Conservation (phyloP, 345 rosid species). For the Rhizophora apiculata region DNA sequence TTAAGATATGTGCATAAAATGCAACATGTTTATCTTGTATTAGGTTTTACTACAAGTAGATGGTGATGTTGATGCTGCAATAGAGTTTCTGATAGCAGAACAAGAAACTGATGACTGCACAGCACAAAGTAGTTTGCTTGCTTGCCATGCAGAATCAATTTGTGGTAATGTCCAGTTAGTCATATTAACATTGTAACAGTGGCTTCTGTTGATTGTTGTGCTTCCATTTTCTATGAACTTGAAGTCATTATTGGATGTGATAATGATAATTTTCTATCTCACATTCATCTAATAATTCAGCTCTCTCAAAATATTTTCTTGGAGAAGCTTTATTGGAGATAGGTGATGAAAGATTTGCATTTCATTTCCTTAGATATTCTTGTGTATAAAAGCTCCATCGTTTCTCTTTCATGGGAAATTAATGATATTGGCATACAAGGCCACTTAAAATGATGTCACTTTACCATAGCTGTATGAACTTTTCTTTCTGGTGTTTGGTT, state of each 20-base stretch:
- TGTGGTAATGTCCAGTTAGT: constrained; percentile 55
- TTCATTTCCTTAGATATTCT: not conserved
- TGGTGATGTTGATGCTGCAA: constrained; percentile 80
- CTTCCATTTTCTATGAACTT: constrained; percentile 5
- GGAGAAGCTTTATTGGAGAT: not conserved
- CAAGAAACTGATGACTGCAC: constrained; percentile 38
- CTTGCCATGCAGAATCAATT: constrained; percentile 32
- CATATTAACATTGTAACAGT: constrained; percentile 13
- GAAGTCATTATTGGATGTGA: not conserved
- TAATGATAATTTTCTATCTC: not conserved
- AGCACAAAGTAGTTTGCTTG: constrained; percentile 31
- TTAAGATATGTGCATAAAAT: constrained; percentile 9
- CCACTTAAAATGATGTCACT: not conserved
- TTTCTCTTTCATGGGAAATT: not conserved
- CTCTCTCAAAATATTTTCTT: not conserved
- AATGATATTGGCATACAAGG: not conserved
- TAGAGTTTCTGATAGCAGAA: constrained; percentile 76
- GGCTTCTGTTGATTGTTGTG: constrained; percentile 3
- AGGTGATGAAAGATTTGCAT: no score
- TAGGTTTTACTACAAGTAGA: constrained; percentile 71
- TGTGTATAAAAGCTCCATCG: not conserved
- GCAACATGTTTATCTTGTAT: constrained; percentile 15
- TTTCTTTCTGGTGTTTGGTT: not conserved
- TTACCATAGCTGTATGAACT: not conserved
- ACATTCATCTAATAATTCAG: not conserved